Evolutionary conservation across 352 stramenopile species (phyloP), one percentile per base, ranked within the genome.

Genomic region (Phytophthora foliorum): DNA sequence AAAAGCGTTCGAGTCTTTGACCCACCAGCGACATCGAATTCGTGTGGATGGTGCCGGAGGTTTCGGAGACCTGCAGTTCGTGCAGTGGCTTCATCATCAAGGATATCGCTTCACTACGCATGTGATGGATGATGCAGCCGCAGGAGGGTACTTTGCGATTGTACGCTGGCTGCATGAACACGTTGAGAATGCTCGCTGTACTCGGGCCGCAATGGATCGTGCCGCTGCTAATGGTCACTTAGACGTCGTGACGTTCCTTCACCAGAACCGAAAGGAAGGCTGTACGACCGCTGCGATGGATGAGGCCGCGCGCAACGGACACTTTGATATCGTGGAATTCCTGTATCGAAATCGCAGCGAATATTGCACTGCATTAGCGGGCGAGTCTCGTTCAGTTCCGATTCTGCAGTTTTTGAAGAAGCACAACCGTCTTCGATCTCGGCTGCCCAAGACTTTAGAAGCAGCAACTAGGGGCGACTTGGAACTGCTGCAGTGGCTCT

Each of bases 261-360:
- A 85, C 25, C 9, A 72, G 2, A 73, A 80, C 17, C 69, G 74
- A 14, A 76, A 72, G 10, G 77, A 84, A 67, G 70, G 71, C 13
- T 84, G 77, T 34, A 82, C 77, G 16, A 75, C 69, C 27, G 57
- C 32, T 19, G 77, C 77, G 10, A 78, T 84, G 74, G 77, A 84
- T n/a, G 49, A 61, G 22, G 74, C 77, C 16, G 77, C 77, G 21
- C 59, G 39, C 6, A 77, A 78, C 25, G 74, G 74, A 2, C 74
- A 82, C 36, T 25, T 69, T 13, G 48, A 73, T 1, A 24, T 84
- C 5, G 70, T 84, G 24, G 29, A 71, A n/a, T 84, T 78, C 57
- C 57, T 84, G 16, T 59, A 76, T 16, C 50, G 27, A 4, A 69
- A 84, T 48, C 70, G 77, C 19, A 71, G 70, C 22, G 77, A 84